A percentile compares a stretch with the other conserved stretches of the same genome.
These are phyloP conservation scores for Aspergillus arachidicola DNA, from an alignment of 2,329 filamentous ascomycete species.

Conservation along the genomic window DNA sequence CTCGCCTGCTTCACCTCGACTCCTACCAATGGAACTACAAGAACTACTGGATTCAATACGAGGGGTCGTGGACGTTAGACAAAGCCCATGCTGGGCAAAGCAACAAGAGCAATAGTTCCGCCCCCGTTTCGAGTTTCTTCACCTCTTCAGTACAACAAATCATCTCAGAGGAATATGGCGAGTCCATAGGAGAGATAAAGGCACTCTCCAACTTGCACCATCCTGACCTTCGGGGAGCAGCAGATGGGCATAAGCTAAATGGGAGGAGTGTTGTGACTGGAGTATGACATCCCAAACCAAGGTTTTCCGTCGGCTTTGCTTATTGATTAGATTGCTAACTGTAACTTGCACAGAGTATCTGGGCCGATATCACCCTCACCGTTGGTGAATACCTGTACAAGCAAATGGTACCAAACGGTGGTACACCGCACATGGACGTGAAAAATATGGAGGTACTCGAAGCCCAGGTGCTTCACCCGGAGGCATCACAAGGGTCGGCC, in stretches of 20 bases:
- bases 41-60: conserved; percentile 73
- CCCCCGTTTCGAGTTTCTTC: conserved; percentile 4
- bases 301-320: too few relatives aligned
- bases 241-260: conserved; percentile 49
- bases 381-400: conserved; percentile 26
- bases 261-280: conserved; percentile 47
- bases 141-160: conserved; percentile 29
- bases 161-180: conserved; percentile 35
- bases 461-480: conserved; percentile 49
- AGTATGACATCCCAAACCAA: conserved; percentile 26
- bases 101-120: not conserved
- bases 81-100: conserved; percentile 51
- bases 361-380: conserved; percentile 30
- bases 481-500: conserved; percentile 38
- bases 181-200: conserved; percentile 29
- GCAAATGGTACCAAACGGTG: conserved; percentile 9
- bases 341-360: conserved; percentile 19
- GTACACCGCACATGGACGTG: conserved; percentile 38
- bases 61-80: conserved; percentile 70
- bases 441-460: conserved; percentile 38
- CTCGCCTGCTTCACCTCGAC: conserved; percentile 64
- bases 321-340: not conserved
- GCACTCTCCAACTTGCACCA: conserved; percentile 46
- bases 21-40: conserved; percentile 71
- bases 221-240: conserved; percentile 39